Conservation (phyloP, 2,329 filamentous ascomycete genomes). For the Aspergillus amoenus region DNA sequence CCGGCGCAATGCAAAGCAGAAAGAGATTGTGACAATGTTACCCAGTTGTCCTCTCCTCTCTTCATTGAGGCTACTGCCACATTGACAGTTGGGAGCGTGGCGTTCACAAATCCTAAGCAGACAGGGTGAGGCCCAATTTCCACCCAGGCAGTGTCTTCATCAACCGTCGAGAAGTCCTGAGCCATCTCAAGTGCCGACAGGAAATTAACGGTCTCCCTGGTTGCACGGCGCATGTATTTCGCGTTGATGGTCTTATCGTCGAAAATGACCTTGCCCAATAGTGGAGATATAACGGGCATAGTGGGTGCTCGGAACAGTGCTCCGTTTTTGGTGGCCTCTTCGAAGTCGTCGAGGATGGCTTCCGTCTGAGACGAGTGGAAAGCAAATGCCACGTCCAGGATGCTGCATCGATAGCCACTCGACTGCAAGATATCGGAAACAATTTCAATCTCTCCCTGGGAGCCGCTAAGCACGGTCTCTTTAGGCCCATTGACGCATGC, state of each 20-base stretch:
- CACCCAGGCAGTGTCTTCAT: conserved; percentile 68
- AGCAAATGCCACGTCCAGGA: conserved; percentile 65
- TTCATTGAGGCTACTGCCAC: conserved; percentile 61
- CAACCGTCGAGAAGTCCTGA: conserved; percentile 49
- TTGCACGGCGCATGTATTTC: conserved; percentile 63
- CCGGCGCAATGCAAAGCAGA: conserved; percentile 63
- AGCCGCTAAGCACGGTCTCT: conserved; percentile 71
- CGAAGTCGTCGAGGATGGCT: conserved; percentile 15
- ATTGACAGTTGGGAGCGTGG: conserved; percentile 56
- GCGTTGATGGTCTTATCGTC: conserved; percentile 58
- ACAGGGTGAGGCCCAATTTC: conserved; percentile 75
- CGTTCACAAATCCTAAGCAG: conserved; percentile 67
- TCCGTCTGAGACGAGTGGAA: conserved; percentile 34
- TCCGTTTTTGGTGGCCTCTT: conserved; percentile 12
- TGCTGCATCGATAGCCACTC: conserved; percentile 60
- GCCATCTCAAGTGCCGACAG: conserved; percentile 60
- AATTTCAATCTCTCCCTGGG: conserved; percentile 58
- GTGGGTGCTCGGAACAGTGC: conserved; percentile 59
- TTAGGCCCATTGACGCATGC: conserved; percentile 75
- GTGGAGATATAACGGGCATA: conserved; percentile 67
- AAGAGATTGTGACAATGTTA: conserved; percentile 60
- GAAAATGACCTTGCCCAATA: conserved; percentile 58
- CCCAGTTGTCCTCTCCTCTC: conserved; percentile 63
- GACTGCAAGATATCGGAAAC: conserved; percentile 51
- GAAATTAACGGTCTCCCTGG: conserved; percentile 70